Percentiles rank a stretch among this genome's conserved stretches.
Conservation (phyloP, 306 rosid genomes). For the Casuarina cunninghamiana region DNA sequence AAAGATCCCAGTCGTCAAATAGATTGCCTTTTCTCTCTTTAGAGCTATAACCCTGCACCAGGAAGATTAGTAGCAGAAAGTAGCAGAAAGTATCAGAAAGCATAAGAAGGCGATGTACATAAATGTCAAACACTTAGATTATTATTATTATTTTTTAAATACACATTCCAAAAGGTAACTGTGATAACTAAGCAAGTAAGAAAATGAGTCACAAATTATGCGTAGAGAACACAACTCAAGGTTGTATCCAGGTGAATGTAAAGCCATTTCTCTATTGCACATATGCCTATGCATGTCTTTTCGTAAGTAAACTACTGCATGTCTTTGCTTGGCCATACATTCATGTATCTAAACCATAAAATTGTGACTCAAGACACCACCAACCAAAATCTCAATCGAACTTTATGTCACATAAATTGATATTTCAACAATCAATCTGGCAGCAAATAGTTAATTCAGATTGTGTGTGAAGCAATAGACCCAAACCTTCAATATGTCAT, state of each 20-base stretch:
- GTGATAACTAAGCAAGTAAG: not conserved
- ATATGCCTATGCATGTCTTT: not conserved
- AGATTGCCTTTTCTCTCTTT: slow-evolving; percentile 78
- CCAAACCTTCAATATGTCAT: slow-evolving; percentile 88
- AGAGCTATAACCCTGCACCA: slow-evolving; percentile 77
- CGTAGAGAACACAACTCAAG: not conserved
- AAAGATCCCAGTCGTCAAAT: slow-evolving; percentile 96
- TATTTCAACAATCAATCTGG: slow-evolving; percentile 4
- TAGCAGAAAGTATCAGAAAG: slow-evolving; percentile 16
- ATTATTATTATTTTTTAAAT: too few relatives aligned
- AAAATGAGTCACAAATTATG: not conserved
- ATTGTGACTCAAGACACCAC: not conserved
- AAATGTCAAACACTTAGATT: not conserved
- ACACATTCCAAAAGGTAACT: not conserved
- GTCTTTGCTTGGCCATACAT: not conserved
- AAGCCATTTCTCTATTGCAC: not conserved
- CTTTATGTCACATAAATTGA: not conserved
- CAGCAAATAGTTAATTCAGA: not conserved
- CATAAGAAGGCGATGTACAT: slow-evolving; percentile 16
- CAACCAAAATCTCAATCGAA: not conserved
- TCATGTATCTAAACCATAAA: not conserved
- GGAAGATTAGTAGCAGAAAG: slow-evolving; percentile 21
- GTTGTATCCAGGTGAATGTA: not conserved
- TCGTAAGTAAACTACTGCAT: not conserved
- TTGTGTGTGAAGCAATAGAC: slow-evolving; percentile 19